Conservation (phyloP, 441 rosid species). For the Arabidopsis hybrid region DNA sequence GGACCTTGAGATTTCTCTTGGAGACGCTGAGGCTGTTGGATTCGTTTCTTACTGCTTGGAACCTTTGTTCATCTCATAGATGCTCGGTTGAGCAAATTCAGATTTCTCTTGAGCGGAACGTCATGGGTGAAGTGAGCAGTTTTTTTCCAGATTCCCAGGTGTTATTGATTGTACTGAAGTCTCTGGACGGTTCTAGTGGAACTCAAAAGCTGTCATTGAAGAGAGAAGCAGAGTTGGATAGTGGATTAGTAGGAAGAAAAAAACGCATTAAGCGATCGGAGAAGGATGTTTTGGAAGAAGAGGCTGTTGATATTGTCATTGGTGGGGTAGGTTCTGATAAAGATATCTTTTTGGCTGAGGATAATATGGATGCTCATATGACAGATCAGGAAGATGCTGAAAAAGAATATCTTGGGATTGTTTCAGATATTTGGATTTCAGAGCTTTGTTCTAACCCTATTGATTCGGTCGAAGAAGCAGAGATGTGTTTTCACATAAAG, state of each 20-base stretch:
- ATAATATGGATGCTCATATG: conserved; percentile 47
- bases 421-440: conserved; percentile 78
- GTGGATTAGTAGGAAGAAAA: conserved; percentile 39
- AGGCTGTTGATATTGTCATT: conserved; percentile 66
- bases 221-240: conserved; percentile 57
- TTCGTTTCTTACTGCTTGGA: conserved; percentile 60
- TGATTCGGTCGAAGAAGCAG: conserved; percentile 62
- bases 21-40: conserved; percentile 78
- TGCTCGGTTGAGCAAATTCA: conserved; percentile 27
- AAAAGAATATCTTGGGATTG: conserved; percentile 54
- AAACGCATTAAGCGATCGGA: conserved; percentile 58
- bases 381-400: conserved; percentile 51
- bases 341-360: conserved; percentile 47
- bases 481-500: conserved; percentile 68
- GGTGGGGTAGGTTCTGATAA: conserved; percentile 60
- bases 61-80: conserved; percentile 43
- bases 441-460: conserved; percentile 49
- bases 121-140: conserved; percentile 70
- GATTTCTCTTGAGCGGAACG: conserved; percentile 49
- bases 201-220: conserved; percentile 49
- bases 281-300: conserved; percentile 48
- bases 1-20: conserved; percentile 81
- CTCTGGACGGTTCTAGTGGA: conserved; percentile 50
- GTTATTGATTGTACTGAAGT: conserved; percentile 65
- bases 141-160: conserved; percentile 91